Evolutionary conservation across 345 rosid genomes (phyloP), one percentile per base, ranked within the genome.

Genomic region (Gossypium thurberi): DNA sequence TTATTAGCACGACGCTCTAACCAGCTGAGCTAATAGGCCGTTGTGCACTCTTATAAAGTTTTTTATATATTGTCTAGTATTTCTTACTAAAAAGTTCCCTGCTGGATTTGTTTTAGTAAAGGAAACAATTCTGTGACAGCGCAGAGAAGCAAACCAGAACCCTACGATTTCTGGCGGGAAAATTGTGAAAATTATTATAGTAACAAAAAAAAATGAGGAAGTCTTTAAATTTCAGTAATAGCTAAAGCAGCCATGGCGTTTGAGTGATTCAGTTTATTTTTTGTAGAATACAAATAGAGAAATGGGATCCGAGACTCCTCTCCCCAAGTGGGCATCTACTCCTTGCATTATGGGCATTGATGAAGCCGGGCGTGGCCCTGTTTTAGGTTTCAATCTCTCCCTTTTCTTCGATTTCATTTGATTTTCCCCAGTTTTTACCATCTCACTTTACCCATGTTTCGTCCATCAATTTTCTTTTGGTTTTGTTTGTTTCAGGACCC

Each of bases 341-440:
- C 97, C 97, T 73, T 94, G 98, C 83, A 81, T 92, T 47, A 91
- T 92, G 88, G 98, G 98, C 47, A 94, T 94, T 81, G 97, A 94
- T 70, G 97, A 94, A 84, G 97, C 97, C 57, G 97, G 97, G 10
- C 95, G 98, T 64, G 97, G 95, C 69, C 97, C 98, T 62, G 97
- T 94, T 74, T 85, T 90, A 43, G 97, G 97, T 88, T 33, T 4
- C 57, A 58, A 3, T 57, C 28, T 57, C 48, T 44, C 48, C 28
- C 5, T 55, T 67, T 28, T 13, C 37, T 47, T 65, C 59, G 48
- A 25, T 10, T 61, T 13, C 17, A 33, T 33, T 33, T 33, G 7
- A 58, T 58, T 58, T 58, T 55, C 55, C 14, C 5, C 71, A 63
- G 25, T 1, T 52, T 76, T 63, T 63, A 10, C 20, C 0, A 0